These are phyloP conservation scores for Paralagenidium karlingii DNA, from an alignment of 352 stramenopile genomes.

Conservation along the genomic window DNA sequence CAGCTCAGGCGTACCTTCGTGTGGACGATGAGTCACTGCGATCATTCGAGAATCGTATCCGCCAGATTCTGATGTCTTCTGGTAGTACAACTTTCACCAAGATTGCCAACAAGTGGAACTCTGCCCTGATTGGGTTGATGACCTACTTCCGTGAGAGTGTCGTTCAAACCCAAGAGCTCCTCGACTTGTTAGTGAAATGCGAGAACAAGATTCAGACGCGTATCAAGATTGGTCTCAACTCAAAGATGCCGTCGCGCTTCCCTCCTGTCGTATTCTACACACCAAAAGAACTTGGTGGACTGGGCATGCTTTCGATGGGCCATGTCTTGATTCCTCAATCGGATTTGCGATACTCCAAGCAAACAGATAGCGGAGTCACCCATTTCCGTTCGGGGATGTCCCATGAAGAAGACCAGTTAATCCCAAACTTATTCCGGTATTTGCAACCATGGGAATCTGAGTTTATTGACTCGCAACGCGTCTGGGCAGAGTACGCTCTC, in stretches of 20 bases:
- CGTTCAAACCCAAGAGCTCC: slow-evolving; percentile 98
- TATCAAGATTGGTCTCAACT: slow-evolving; percentile 99
- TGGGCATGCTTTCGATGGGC: slow-evolving; percentile 99
- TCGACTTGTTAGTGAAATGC: slow-evolving; percentile 99
- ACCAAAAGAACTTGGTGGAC: slow-evolving; percentile 97
- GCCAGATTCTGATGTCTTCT: slow-evolving; percentile 99
- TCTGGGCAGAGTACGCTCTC: slow-evolving; percentile 99
- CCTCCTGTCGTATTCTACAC: slow-evolving; percentile 99
- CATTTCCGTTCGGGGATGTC: slow-evolving; percentile 97
- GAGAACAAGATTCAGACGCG: slow-evolving; percentile 99
- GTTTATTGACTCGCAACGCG: slow-evolving; percentile 98
- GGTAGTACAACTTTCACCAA: slow-evolving; percentile 99
- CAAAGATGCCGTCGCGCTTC: slow-evolving; percentile 99
- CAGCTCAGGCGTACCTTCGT: slow-evolving; percentile 95
- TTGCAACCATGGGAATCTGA: slow-evolving; percentile 97
- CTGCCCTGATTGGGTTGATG: slow-evolving; percentile 94
- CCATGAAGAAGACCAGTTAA: slow-evolving; percentile 98
- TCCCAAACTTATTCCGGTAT: slow-evolving; percentile 99
- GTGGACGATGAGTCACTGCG: slow-evolving; percentile 92
- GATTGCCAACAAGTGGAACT: slow-evolving; percentile 99
- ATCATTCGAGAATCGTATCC: slow-evolving; percentile 98
- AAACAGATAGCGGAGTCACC: slow-evolving; percentile 97
- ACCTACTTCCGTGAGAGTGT: slow-evolving; percentile 99
- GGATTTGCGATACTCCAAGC: slow-evolving; percentile 98
- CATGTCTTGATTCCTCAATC: slow-evolving; percentile 99